Evolutionary conservation across 306 rosid genomes (phyloP).

Genomic region (Castanospermum australe): DNA sequence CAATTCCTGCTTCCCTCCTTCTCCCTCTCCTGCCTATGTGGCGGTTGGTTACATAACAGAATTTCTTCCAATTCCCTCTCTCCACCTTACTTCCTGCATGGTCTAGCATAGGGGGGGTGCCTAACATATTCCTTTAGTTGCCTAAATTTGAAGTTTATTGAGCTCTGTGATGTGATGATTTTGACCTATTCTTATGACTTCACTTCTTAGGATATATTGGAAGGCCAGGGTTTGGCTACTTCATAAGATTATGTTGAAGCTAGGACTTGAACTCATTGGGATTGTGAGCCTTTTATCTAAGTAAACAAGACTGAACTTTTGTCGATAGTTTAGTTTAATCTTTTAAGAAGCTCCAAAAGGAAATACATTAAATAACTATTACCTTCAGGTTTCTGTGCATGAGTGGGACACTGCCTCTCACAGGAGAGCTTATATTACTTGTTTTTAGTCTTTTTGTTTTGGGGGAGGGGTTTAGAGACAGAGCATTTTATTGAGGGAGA

Average conservation of each 20-base stretch:
- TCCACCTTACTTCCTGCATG: too few species aligned
- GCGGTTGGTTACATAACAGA: too few species aligned
- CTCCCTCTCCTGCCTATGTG: too few species aligned
- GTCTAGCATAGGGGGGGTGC: too few species aligned
- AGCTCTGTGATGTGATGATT: not conserved
- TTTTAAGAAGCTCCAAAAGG: not conserved
- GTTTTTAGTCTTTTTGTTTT: too few species aligned
- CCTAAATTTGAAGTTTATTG: not conserved
- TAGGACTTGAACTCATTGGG: not conserved
- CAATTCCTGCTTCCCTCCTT: too few species aligned
- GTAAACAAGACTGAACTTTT: not conserved
- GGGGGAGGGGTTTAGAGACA: too few species aligned
- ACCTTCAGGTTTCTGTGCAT: not conserved
- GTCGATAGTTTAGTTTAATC: too few species aligned
- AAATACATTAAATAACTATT: not conserved
- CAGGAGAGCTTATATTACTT: not conserved
- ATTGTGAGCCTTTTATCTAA: not conserved
- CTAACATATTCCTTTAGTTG: slow-evolving; percentile 16
- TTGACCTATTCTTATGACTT: not conserved
- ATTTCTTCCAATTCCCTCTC: too few species aligned
- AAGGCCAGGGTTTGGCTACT: not conserved
- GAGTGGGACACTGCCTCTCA: not conserved
- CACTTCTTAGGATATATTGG: not conserved
- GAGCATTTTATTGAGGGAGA: too few species aligned
- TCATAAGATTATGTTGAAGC: not conserved